These are phyloP conservation scores for Margaritispora aquatica DNA, from an alignment of 495 filamentous ascomycete species.

Conservation along the genomic window DNA sequence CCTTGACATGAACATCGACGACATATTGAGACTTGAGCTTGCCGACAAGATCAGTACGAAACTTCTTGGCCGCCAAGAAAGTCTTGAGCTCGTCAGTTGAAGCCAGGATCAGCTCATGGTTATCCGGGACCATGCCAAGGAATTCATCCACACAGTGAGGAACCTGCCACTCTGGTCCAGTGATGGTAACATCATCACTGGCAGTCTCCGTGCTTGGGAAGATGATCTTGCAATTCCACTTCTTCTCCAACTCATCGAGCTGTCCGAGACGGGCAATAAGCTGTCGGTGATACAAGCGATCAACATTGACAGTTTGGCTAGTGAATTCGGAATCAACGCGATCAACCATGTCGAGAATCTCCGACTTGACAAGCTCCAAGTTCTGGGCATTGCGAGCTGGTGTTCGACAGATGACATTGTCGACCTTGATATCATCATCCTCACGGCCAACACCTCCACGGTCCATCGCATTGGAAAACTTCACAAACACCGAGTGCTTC, in stretches of 20 bases:
- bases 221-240: slow-evolving; percentile 97
- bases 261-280: slow-evolving; percentile 79
- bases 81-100: slow-evolving; percentile 65
- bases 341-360: slow-evolving; percentile 99
- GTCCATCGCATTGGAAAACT: slow-evolving; percentile 99
- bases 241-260: slow-evolving; percentile 93
- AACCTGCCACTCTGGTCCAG: slow-evolving; percentile 95
- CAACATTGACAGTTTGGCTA: slow-evolving; percentile 83
- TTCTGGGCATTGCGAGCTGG: slow-evolving; percentile 95
- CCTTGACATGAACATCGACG: slow-evolving; percentile 68
- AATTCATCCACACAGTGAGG: slow-evolving; percentile 93
- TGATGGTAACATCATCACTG: slow-evolving; percentile 91
- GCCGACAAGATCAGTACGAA: slow-evolving; percentile 66
- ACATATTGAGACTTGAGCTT: slow-evolving; percentile 89
- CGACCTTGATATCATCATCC: slow-evolving; percentile 95
- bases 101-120: slow-evolving; percentile 81
- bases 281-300: slow-evolving; percentile 91
- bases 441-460: slow-evolving; percentile 89
- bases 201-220: slow-evolving; percentile 97
- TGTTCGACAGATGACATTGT: slow-evolving; percentile 98
- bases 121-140: slow-evolving; percentile 94
- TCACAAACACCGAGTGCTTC: slow-evolving; percentile 99
- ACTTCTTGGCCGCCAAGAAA: slow-evolving; percentile 72
- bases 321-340: slow-evolving; percentile 97
- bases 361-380: slow-evolving; percentile 92